Conservation (phyloP, 2,329 filamentous ascomycete species). For the Colletotrichum viniferum region DNA sequence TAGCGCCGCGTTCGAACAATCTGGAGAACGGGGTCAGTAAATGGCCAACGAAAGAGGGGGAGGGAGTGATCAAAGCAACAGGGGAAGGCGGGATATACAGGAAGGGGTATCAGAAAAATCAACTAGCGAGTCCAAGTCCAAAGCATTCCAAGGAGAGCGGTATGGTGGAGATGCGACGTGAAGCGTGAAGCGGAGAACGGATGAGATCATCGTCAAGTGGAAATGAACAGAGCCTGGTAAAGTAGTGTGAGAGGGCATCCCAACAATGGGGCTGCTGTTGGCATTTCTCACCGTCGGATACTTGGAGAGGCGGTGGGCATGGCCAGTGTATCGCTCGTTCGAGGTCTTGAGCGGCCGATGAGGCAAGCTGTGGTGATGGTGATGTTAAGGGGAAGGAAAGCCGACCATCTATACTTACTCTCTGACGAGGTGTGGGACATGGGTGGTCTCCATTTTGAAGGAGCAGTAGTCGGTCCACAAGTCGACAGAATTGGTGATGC, state of each 20-base stretch:
- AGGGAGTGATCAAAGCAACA: conserved; percentile 30
- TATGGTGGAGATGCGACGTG: conserved; percentile 40
- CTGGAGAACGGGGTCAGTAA: conserved; percentile 55
- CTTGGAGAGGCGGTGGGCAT: conserved; percentile 40
- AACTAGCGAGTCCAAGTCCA: conserved; percentile 55
- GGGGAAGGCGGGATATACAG: conserved; percentile 65
- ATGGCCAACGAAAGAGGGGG: conserved; percentile 12
- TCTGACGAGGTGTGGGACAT: conserved; percentile 94
- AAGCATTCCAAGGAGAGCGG: conserved; percentile 38
- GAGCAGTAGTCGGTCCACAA: conserved; percentile 97
- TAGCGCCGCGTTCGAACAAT: conserved; percentile 88
- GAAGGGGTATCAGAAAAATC: conserved; percentile 54
- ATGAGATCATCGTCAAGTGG: conserved; percentile 40
- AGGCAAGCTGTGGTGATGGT: conserved; percentile 49
- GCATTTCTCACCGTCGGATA: conserved; percentile 73
- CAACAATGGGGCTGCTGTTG: conserved; percentile 62
- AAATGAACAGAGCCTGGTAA: conserved; percentile 65
- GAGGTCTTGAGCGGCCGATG: conserved; percentile 45
- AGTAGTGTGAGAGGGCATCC: conserved; percentile 68
- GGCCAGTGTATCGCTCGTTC: conserved; percentile 27
- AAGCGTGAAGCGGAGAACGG: conserved; percentile 49
- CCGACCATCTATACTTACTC: conserved; percentile 87
- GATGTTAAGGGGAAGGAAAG: conserved; percentile 72
- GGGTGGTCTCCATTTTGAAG: conserved; percentile 97
- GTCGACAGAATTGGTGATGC: conserved; percentile 92